Evolutionary conservation across 2,329 filamentous ascomycete species (phyloP), one percentile per base, ranked within the genome.

Genomic region (Fusarium irregulare): DNA sequence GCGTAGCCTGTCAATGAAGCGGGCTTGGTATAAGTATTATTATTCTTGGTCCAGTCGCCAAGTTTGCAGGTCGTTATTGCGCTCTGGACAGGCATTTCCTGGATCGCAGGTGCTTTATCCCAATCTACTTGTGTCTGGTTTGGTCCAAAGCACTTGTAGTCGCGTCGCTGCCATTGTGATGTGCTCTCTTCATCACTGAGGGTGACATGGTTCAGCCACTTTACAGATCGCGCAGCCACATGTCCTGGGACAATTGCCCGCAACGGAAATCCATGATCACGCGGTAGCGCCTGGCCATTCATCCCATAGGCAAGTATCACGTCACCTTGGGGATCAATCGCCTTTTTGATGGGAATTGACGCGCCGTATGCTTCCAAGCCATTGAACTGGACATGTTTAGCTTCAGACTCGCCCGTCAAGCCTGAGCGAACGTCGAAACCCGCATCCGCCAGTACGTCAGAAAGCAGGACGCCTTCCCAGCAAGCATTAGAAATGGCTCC

Each of bases 141-240:
- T 6, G 89, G 89, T 0, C 89, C 88, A 63, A 92, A 91, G 73
- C 86, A 88, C 76, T 92, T 92, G 79, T 92, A 92, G 75, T 92
- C 90, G 20, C 86, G 83, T 23, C 87, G 83, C 75, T 92, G 89
- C 89, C 89, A 91, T 74, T 90, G 86, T 45, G 85, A 89, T 6
- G 84, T 79, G 70, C 88, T 90, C 77, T 92, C 90, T 67, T 92
- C 90, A 59, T 89, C 88, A 41, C 88, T 87, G 3, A 92, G 81
- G 0, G 87, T 84, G 56, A 92, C 88, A 46, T 86, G 86, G 65
- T 84, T 88, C 3, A 92, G 80, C 90, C 90, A 92, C 74, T 92
- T 92, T 68, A 91, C 89, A 8, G 87, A 89, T 3, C 90, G 84
- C 2, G 89, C 90, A 1, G 89, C 90, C 3, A 91, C 89, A 53